Conservation (phyloP, 306 rosid genomes). For the cucumber (Cucumis sativus) region Cucumber_9930_V3 NC_026659.2:26842501-26843000, state of each 20-base stretch:
- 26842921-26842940: slow-evolving; percentile 84
- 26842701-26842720: neutral
- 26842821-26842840: neutral
- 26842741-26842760: neutral
- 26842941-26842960: slow-evolving; percentile 76
- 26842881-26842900: neutral
- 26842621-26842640: neutral
- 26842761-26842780: neutral
- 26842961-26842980: slow-evolving; percentile 75
- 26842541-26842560: neutral
- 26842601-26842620: neutral
- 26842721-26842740: neutral
- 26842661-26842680: neutral
- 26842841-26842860: neutral
- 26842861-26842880: neutral
- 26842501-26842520: neutral
- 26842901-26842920: neutral
- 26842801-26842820: neutral
- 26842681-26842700: neutral
- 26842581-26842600: neutral
- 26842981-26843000: slow-evolving; percentile 92
- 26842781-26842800: neutral
- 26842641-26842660: neutral
- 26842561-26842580: neutral
- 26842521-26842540: neutral